These are phyloP conservation scores for Ceratobasidium theobromae DNA, from an alignment of 1,284 basidiomycete species.

Conservation along the genomic window DNA sequence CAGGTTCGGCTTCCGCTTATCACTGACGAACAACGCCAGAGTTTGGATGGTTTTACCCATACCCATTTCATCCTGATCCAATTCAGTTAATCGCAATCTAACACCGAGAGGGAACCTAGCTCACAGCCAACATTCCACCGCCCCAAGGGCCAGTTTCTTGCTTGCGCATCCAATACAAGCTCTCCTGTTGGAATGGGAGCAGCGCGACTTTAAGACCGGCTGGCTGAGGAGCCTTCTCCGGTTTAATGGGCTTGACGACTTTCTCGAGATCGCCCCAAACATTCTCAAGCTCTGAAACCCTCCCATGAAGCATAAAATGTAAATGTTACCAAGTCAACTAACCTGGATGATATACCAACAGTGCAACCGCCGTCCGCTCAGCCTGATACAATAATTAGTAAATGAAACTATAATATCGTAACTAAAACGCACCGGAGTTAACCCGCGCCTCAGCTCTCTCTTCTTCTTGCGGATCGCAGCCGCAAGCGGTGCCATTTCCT, in stretches of 20 bases:
- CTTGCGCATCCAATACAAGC: slow-evolving; percentile 92
- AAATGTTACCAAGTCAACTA: slow-evolving; percentile 41
- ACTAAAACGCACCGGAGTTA: slow-evolving; percentile 58
- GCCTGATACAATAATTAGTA: slow-evolving; percentile 53
- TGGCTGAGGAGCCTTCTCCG: slow-evolving; percentile 78
- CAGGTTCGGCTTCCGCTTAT: slow-evolving; percentile 78
- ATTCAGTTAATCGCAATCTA: slow-evolving; percentile 5
- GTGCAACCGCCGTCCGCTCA: slow-evolving; percentile 69
- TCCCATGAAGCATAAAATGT: slow-evolving; percentile 21
- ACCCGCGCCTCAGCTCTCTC: slow-evolving; percentile 54
- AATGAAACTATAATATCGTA: slow-evolving; percentile 32
- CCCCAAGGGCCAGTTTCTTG: slow-evolving; percentile 89
- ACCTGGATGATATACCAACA: slow-evolving; percentile 65
- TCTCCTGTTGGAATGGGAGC: slow-evolving; percentile 67
- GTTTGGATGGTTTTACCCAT: slow-evolving; percentile 99
- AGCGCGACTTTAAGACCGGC: slow-evolving; percentile 66
- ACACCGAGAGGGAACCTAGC: slow-evolving; percentile 40
- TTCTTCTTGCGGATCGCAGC: slow-evolving; percentile 49
- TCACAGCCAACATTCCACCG: slow-evolving; percentile 90
- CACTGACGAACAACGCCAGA: slow-evolving; percentile 84
- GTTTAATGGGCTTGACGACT: slow-evolving; percentile 62
- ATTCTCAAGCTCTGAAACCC: slow-evolving; percentile 62
- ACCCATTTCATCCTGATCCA: slow-evolving; percentile 80
- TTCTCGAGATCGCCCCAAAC: slow-evolving; percentile 88
- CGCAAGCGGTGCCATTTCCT: slow-evolving; percentile 7